Percentiles rank a stretch among this genome's conserved stretches.
These are phyloP conservation scores for Endocalyx cinctus DNA, from an alignment of 2,329 filamentous ascomycete species.

Conservation along the genomic window DNA sequence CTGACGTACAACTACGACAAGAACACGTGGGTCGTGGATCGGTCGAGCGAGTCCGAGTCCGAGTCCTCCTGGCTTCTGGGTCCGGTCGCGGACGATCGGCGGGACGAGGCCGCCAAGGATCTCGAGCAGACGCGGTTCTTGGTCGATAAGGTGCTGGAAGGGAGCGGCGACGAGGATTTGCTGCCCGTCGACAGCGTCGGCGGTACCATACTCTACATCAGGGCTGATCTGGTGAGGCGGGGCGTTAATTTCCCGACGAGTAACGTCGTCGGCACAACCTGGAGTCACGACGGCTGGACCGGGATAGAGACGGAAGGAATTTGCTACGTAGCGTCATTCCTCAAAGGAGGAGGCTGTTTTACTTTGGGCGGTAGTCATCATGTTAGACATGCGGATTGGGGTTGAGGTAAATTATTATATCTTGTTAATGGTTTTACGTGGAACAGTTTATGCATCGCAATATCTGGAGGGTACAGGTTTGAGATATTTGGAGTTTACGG, in stretches of 20 bases:
- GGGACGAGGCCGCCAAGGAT: conserved; percentile 10
- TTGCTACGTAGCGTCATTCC: conserved; percentile 25
- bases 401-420: conserved; percentile 6
- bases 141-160: conserved; percentile 19
- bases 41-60: not conserved
- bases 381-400: conserved; percentile 24
- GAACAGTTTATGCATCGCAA: no score
- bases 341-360: conserved; percentile 24
- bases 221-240: conserved; percentile 25
- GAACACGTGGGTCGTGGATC: conserved; percentile 28
- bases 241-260: conserved; percentile 29
- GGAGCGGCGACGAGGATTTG: conserved; percentile 24
- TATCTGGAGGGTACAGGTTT: no score
- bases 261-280: conserved; percentile 30
- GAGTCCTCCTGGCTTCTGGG: conserved; percentile 11
- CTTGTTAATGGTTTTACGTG: conserved; percentile 2
- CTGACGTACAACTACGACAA: conserved; percentile 30
- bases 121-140: conserved; percentile 17
- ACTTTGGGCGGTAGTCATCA: conserved; percentile 24
- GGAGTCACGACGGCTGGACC: conserved; percentile 28
- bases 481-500: no score
- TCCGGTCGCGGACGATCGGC: conserved; percentile 14
- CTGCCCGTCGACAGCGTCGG: conserved; percentile 31
- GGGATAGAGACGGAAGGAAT: conserved; percentile 33
- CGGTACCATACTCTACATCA: conserved; percentile 30